These are phyloP conservation scores for Geotrichum ghanense DNA, from an alignment of 805 yeast genomes.

Conservation along the genomic window DNA sequence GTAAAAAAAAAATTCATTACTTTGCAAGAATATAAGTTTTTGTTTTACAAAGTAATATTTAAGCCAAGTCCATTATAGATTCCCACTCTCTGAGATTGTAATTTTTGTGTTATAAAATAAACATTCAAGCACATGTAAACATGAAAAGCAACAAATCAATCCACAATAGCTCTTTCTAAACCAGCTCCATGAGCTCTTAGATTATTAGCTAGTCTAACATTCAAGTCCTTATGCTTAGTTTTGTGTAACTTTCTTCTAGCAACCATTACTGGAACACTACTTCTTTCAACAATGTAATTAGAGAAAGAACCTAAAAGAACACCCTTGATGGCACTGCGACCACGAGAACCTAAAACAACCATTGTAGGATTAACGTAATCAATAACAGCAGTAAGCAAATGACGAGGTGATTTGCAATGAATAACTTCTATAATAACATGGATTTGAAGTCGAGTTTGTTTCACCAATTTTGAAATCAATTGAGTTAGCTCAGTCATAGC, in stretches of 20 bases:
- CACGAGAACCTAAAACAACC: conserved; percentile 68
- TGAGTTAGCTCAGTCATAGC: conserved; percentile 35
- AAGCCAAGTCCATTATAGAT: too few relatives aligned
- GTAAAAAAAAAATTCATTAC: too few relatives aligned
- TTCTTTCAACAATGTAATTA: conserved; percentile 59
- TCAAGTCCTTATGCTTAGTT: conserved; percentile 47
- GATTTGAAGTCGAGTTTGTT: conserved; percentile 57
- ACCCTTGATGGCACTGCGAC: conserved; percentile 56
- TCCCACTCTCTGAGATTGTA: too few relatives aligned
- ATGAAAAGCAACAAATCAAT: neutral
- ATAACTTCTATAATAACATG: conserved; percentile 64
- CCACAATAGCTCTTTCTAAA: conserved; percentile 1
- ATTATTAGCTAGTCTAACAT: conserved; percentile 28
- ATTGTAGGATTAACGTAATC: conserved; percentile 63
- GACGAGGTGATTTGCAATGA: conserved; percentile 67
- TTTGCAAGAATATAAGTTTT: too few relatives aligned
- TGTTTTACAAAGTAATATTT: too few relatives aligned
- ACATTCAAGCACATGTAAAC: too few relatives aligned
- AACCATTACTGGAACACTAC: conserved; percentile 71
- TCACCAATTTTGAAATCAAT: conserved; percentile 34
- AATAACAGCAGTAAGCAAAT: conserved; percentile 55
- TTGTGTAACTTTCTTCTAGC: conserved; percentile 63
- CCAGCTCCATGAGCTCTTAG: conserved; percentile 7
- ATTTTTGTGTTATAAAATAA: too few relatives aligned
- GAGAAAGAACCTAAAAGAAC: conserved; percentile 71